phyloP scores from a whole-genome alignment of 257 asterid genomes.

The Sherardia arvensis region DNA sequence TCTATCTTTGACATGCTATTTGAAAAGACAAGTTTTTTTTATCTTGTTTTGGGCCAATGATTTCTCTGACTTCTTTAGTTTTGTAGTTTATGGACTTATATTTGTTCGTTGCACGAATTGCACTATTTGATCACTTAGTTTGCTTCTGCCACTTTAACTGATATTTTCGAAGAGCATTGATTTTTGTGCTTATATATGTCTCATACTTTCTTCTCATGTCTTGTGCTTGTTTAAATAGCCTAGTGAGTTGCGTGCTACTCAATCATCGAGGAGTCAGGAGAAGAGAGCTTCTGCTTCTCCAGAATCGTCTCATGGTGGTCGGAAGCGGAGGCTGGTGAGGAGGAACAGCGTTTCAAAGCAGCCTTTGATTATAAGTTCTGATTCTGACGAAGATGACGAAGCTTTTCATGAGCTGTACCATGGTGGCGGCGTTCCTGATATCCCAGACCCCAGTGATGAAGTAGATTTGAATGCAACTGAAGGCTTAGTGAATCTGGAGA shows the following conservation, averaged over 20 bases:
- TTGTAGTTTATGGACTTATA: neutral
- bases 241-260: conserved; percentile 29
- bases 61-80: neutral
- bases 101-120: neutral
- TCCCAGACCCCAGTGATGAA: conserved; percentile 25
- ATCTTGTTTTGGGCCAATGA: neutral
- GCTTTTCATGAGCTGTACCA: conserved; percentile 15
- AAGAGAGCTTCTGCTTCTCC: conserved; percentile 29
- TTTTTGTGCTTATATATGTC: neutral
- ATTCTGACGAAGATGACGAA: conserved; percentile 25
- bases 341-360: conserved; percentile 33
- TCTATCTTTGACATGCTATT: neutral
- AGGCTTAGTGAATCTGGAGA: conserved; percentile 25
- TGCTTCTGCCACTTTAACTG: neutral
- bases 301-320: conserved; percentile 14
- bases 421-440: conserved; percentile 12
- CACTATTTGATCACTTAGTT: neutral
- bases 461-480: conserved; percentile 10
- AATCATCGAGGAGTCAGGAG: conserved; percentile 20
- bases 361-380: conserved; percentile 25
- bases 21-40: neutral
- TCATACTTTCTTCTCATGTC: neutral
- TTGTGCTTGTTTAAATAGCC: conserved; percentile 19
- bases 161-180: neutral
- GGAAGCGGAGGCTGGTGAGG: conserved; percentile 45